phyloP scores from a whole-genome alignment of 148 eudicot genomes.

The Fallopia convolvulus region DNA sequence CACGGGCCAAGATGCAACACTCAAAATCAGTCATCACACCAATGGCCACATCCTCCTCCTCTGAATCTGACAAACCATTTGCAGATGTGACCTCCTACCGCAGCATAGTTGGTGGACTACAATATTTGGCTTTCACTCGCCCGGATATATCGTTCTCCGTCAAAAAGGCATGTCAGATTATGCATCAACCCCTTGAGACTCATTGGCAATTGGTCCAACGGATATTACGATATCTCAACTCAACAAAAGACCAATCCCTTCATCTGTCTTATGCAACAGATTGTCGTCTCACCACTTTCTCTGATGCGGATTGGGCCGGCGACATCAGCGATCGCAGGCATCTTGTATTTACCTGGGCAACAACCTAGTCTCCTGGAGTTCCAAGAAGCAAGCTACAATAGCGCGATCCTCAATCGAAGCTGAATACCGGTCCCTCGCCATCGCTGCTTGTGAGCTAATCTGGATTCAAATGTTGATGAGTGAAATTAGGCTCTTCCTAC shows the following conservation, averaged over 20 bases:
- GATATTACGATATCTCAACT: background rate
- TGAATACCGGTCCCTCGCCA: conserved; percentile 1
- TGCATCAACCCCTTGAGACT: background rate
- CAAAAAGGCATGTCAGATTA: background rate
- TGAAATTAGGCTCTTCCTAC: background rate
- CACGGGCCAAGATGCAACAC: background rate
- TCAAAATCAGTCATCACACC: background rate
- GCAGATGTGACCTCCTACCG: background rate
- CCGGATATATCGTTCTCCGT: background rate
- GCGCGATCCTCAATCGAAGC: conserved; percentile 5
- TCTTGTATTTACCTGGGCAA: background rate
- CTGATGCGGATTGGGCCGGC: background rate
- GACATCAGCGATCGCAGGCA: background rate
- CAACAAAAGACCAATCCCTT: too few relatives aligned
- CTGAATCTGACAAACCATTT: background rate
- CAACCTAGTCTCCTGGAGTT: background rate
- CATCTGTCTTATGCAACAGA: background rate
- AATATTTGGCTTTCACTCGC: background rate
- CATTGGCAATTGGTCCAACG: background rate
- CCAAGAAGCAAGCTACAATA: background rate
- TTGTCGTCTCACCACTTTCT: background rate
- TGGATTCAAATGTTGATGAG: background rate
- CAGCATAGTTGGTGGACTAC: background rate
- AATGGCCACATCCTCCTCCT: background rate
- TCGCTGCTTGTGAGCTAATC: background rate